Base-by-base conservation (phyloP, 176 grass and related monocot genomes). In the Musa troglodytarum region DNA sequence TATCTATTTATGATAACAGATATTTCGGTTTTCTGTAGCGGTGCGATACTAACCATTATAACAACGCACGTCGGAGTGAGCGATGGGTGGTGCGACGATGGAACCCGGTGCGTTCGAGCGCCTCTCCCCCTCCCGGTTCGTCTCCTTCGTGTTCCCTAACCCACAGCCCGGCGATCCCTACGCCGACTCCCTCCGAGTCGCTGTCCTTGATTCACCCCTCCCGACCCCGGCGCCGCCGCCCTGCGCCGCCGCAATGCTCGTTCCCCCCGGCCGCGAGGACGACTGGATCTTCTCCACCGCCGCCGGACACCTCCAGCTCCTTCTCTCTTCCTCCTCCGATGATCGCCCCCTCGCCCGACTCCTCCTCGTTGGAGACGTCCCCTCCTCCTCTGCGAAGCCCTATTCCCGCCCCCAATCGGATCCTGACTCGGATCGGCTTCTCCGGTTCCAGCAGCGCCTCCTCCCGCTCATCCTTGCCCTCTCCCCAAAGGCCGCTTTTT, bases 271-370 rank as follows among this genome's bases (percentile, higher is more conserved):
- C 52, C 81, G 84, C 62, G 87, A 97, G 76, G 29, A 73, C 15
- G 90, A 97, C 75, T 97, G 93, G 93, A 90, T 97, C 77, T 97
- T 97, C 85, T 97, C 81, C 77, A 97, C 90, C 49, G 79, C 69
- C 49, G 82, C 84, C 61, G 94, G 90, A 3, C 94, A 97, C 56
- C 74, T 97, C 55, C 83, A 92, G 51, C 88, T 93, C 79, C 87
- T 90, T 55, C 77, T 91, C 74, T 83, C 82, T 11, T 76, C 74
- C 49, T 83, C 93, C 71, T 59, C 82, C 34, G 55, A 13, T 21
- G 69, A 63, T 1, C 69, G 50, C 43, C 80, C 72, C 8, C 55
- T 91, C 63, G 83, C 86, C 10, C 90, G 90, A 2, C 75, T 97
- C 73, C 49, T 97, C 54, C 86, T 97, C 71, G 49, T 91, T 1